Base-by-base conservation (phyloP, 1,139 yeast species). In the Yamadazyma atmosphaerica region DNA sequence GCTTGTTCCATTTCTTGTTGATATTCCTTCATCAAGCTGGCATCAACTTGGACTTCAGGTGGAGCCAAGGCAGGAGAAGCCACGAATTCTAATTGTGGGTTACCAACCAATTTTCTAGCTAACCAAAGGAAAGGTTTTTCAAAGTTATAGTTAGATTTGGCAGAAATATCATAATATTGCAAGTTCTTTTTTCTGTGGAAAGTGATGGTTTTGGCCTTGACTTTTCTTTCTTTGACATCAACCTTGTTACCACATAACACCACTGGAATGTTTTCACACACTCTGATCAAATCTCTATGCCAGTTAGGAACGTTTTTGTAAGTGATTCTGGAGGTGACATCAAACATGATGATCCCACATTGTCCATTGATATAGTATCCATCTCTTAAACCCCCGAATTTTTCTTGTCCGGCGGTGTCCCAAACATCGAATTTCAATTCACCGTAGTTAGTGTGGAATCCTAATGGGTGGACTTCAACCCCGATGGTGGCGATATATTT, bases 341-440 rank as follows among this genome's bases (percentile, higher is more conserved):
- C 99, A 66, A 94, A 94, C 99, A 94, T 94, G 71, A 94, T 94
- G 75, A 94, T 92, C 76, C 98, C 99, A 81, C 98, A 94, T 76
- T 94, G 97, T 63, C 98, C 99, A 68, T 92, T 90, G 68, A 94
- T 92, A 75, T 94, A 92, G 79, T 94, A 92, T 65, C 98, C 99
- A 63, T 92, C 98, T 81, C 98, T 90, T 63, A 94, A 80, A 60
- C 99, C 98, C 70, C 99, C 99, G 59, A 94, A 92, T 76, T 94
- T 94, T 77, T 94, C 99, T 78, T 94, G 99, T 51, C 98, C 99
- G 44, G 99, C 99, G 46, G 98, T 94, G 72, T 94, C 99, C 99
- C 99, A 94, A 58, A 92, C 97, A 65, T 94, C 97, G 71, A 94
- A 94, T 72, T 88, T 90, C 74, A 94, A 88, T 74, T 92, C 97